Evolutionary conservation across 805 yeast genomes (phyloP).

Genomic region (Cyberlindnera sargentensis): DNA sequence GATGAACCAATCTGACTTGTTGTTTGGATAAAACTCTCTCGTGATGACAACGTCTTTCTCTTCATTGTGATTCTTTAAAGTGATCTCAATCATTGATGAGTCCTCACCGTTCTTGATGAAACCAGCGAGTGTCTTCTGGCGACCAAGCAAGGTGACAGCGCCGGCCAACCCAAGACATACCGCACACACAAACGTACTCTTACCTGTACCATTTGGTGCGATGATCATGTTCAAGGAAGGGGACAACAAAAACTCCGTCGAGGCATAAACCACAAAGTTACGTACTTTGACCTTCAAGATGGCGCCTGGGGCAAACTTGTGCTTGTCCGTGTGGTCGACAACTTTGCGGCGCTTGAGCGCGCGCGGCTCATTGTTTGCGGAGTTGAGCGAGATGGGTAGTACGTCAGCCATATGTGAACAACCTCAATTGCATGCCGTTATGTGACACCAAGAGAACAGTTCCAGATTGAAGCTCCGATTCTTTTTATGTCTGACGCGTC

Average conservation of each 20-base stretch:
- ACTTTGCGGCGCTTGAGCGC: slow-evolving; percentile 5
- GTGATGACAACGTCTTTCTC: slow-evolving; percentile 34
- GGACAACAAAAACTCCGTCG: slow-evolving; percentile 67
- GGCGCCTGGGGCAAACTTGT: slow-evolving; percentile 37
- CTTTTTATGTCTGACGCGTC: no score
- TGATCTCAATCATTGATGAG: slow-evolving; percentile 28
- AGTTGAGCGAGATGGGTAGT: slow-evolving; percentile 7
- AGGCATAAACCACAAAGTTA: slow-evolving; percentile 65
- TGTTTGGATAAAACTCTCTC: slow-evolving; percentile 27
- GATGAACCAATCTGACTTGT: slow-evolving; percentile 46
- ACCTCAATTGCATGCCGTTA: no score
- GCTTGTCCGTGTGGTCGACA: background rate
- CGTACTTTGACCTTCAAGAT: slow-evolving; percentile 46
- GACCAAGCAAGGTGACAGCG: slow-evolving; percentile 64
- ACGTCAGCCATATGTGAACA: background rate
- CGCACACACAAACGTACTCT: slow-evolving; percentile 88
- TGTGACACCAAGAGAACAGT: no score
- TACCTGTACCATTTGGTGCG: slow-evolving; percentile 97
- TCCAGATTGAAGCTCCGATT: no score
- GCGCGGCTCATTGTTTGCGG: slow-evolving; percentile 4
- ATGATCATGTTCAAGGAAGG: slow-evolving; percentile 86
- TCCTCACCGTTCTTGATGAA: slow-evolving; percentile 66
- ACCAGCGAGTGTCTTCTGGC: slow-evolving; percentile 49
- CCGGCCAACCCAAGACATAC: slow-evolving; percentile 87
- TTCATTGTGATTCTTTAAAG: slow-evolving; percentile 28